phyloP scores from a whole-genome alignment of 257 asterid species.

The Solanum phureja region DNA sequence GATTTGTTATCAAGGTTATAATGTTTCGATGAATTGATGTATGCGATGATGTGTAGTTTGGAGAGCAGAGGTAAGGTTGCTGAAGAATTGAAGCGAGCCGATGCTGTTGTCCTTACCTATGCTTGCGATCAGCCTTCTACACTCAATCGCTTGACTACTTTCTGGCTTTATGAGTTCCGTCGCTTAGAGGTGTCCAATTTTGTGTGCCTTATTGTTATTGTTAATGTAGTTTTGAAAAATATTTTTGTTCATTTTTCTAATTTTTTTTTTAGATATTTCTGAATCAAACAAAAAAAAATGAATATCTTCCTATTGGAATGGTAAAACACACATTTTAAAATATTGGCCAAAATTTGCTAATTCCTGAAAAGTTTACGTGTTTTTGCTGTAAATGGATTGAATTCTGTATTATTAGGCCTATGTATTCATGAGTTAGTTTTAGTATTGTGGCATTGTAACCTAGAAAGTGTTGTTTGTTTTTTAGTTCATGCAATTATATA shows the following conservation, averaged over 20 bases:
- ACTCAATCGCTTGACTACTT: constrained; percentile 74
- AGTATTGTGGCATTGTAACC: not conserved
- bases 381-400: not conserved
- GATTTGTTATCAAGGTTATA: not conserved
- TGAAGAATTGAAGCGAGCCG: constrained; percentile 96
- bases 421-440: not conserved
- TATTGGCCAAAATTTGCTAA: not conserved
- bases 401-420: not conserved
- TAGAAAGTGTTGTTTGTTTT: not conserved
- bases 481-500: not conserved
- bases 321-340: not conserved
- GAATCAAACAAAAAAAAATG: not conserved
- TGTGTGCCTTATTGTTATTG: not conserved
- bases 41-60: constrained; percentile 43
- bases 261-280: not conserved
- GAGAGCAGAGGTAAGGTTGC: constrained; percentile 86
- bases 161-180: constrained; percentile 93
- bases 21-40: not conserved
- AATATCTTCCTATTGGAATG: not conserved
- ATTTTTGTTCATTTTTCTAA: not conserved
- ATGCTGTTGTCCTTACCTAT: constrained; percentile 86
- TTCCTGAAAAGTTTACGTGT: not conserved
- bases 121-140: constrained; percentile 94
- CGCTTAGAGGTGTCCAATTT: constrained; percentile 53
- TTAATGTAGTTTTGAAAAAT: not conserved